Evolutionary conservation across 2,329 filamentous ascomycete species (phyloP).

Genomic region (Paracoccidioides brasiliensis): DNA sequence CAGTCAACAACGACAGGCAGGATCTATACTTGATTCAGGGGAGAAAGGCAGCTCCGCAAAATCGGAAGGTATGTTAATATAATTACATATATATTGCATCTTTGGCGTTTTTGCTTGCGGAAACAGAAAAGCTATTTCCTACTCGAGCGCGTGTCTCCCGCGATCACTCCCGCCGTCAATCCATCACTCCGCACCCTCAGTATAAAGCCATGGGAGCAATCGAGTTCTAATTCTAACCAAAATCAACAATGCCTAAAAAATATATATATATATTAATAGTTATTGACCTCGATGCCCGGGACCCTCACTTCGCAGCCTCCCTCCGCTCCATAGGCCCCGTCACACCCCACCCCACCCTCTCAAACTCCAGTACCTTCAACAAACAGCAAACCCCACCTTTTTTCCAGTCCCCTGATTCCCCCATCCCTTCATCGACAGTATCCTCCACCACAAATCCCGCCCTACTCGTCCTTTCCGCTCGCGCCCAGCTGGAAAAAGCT

Average conservation of each 20-base stretch:
- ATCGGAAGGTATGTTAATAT: slow-evolving; percentile 20
- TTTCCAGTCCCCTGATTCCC: slow-evolving; percentile 16
- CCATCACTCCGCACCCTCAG: too few relatives aligned
- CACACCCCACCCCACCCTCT: slow-evolving; percentile 44
- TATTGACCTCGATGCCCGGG: slow-evolving; percentile 47
- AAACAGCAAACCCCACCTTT: slow-evolving; percentile 13
- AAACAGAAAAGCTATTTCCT: neutral
- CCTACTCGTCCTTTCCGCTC: slow-evolving; percentile 39
- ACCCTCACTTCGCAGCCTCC: slow-evolving; percentile 62
- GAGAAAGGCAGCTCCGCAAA: slow-evolving; percentile 22
- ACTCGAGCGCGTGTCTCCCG: too few relatives aligned
- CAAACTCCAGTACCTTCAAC: slow-evolving; percentile 40
- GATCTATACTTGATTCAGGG: slow-evolving; percentile 24
- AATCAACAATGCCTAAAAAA: neutral
- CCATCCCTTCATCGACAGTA: slow-evolving; percentile 16
- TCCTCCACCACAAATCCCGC: slow-evolving; percentile 39
- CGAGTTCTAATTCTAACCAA: neutral
- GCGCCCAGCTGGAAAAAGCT: slow-evolving; percentile 37
- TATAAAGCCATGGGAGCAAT: too few relatives aligned
- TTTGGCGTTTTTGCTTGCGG: neutral
- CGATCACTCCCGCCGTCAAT: too few relatives aligned
- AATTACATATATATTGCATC: neutral
- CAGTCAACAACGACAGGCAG: slow-evolving; percentile 5
- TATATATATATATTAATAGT: slow-evolving; percentile 21
- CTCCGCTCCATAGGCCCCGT: slow-evolving; percentile 54